A percentile compares a stretch with the other conserved stretches of the same genome.
phyloP scores from a whole-genome alignment of 768 basidiomycete species.

The Melanogaster broomeanus region DNA sequence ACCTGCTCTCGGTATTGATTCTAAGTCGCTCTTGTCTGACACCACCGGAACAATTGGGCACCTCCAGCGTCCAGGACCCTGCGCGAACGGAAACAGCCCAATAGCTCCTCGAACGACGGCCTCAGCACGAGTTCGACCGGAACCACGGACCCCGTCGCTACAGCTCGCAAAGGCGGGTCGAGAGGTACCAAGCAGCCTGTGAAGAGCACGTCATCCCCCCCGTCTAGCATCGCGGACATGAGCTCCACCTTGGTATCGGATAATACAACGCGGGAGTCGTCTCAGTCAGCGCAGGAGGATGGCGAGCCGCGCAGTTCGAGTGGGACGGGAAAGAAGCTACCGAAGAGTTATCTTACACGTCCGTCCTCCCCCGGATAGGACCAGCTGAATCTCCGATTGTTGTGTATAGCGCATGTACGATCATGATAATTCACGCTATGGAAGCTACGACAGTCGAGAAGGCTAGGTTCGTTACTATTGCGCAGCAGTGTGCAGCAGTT shows the following conservation, averaged over 20 bases:
- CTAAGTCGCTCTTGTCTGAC: conserved; percentile 4
- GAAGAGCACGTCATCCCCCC: not conserved
- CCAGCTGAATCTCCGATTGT: not conserved
- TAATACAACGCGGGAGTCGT: not conserved
- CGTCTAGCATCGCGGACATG: not conserved
- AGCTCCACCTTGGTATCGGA: not conserved
- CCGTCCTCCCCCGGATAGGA: conserved; percentile 35
- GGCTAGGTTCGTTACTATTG: too few relatives aligned
- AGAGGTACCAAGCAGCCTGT: conserved; percentile 11
- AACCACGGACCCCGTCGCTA: conserved; percentile 16
- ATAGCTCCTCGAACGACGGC: conserved; percentile 1
- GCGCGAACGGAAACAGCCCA: conserved; percentile 47
- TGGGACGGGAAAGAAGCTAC: conserved; percentile 44
- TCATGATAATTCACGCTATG: not conserved
- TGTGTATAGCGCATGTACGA: not conserved
- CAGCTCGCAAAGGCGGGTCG: conserved; percentile 3
- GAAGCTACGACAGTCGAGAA: not conserved
- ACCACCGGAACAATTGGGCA: conserved; percentile 7
- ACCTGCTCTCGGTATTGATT: conserved; percentile 9
- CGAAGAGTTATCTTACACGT: conserved; percentile 59
- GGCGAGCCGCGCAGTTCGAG: conserved; percentile 1
- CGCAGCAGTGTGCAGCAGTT: too few relatives aligned
- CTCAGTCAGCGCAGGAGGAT: not conserved
- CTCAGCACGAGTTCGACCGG: conserved; percentile 7
- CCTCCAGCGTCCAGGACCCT: conserved; percentile 47